Base-by-base conservation (phyloP, 1,284 basidiomycete species). In the Sutorius eximius region DNA sequence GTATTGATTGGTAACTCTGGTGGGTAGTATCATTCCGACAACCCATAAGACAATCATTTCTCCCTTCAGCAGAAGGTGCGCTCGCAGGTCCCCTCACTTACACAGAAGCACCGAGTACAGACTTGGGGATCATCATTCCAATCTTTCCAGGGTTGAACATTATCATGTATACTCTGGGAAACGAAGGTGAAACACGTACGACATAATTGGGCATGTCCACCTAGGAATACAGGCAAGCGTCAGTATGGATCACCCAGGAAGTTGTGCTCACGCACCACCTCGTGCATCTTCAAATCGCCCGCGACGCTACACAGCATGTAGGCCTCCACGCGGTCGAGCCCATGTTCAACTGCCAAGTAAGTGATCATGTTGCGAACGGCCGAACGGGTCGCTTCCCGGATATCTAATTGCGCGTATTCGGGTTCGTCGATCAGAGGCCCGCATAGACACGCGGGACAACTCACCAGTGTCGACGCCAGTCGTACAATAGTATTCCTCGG, bases 131-230 rank as follows among this genome's bases (percentile, higher is more conserved):
- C 68, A 70, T 70, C 65, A 70, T 69, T 18, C 68, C 68, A 22
- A 71, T 61, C 70, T 69, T 22, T 15, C 12, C 33, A 3, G 16
- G 11, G 13, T 34, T 45, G 13, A 60, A 49, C 11, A 34, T 37
- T 3, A 36, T 16, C 34, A 9, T n/a, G 34, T 1, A 36, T 13
- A 16, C 18, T 6, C 5, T 3, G 11, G 3, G 24, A 18, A 22
- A 34, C 47, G 9, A 48, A 52, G 20, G 20, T 0, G 33, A 38
- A 22, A 47, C 9, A 72, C 79, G 58, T 64, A 84, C 82, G 45
- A 84, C 76, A 57, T 82, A 85, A 61, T 84, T 84, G 12, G 83
- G 83, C 82, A 85, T 83, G 58, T 85, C 83, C 42, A 85, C 81
- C 82, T 83, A n/a, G n/a, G 41, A 49, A 22, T 24, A 29, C 42